A percentile compares a stretch with the other conserved stretches of the same genome.
Evolutionary conservation across 345 rosid genomes (phyloP).

Genomic region (Excoecaria cochinchinensis): DNA sequence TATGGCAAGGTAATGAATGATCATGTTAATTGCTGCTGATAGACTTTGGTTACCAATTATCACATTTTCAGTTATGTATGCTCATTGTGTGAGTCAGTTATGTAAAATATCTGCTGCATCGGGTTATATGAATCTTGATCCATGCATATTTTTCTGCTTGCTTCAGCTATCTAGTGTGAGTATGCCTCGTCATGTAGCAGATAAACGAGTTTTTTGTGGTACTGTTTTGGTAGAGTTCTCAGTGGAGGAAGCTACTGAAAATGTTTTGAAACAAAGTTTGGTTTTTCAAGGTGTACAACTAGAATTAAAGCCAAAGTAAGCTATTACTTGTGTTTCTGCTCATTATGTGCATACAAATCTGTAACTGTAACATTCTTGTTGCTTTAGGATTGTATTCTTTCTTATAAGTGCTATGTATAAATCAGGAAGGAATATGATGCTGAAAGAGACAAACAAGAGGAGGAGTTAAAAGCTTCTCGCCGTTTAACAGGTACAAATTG

Average conservation of each 20-base stretch:
- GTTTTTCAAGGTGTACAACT: conserved; percentile 66
- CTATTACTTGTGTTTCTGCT: conserved; percentile 9
- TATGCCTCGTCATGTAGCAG: conserved; percentile 81
- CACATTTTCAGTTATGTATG: no score
- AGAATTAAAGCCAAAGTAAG: conserved; percentile 82
- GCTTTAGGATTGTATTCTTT: neutral
- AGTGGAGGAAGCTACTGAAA: conserved; percentile 68
- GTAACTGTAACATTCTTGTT: neutral
- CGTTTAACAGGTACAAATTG: conserved; percentile 23
- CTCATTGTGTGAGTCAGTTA: neutral
- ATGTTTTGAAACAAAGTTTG: conserved; percentile 52
- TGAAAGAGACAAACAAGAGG: conserved; percentile 53
- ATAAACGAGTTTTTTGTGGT: conserved; percentile 68
- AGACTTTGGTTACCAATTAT: neutral
- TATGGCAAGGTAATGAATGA: conserved; percentile 57
- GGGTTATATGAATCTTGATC: neutral
- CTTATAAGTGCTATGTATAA: neutral
- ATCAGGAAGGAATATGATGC: conserved; percentile 86
- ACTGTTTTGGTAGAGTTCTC: conserved; percentile 86
- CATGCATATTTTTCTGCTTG: conserved; percentile 1
- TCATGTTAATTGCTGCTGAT: neutral
- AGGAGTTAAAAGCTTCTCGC: conserved; percentile 43
- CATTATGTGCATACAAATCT: neutral
- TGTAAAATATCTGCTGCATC: neutral
- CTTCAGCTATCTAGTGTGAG: conserved; percentile 86